These are phyloP conservation scores for Cruciata laevipes DNA, from an alignment of 257 asterid species.

Conservation along the genomic window DNA sequence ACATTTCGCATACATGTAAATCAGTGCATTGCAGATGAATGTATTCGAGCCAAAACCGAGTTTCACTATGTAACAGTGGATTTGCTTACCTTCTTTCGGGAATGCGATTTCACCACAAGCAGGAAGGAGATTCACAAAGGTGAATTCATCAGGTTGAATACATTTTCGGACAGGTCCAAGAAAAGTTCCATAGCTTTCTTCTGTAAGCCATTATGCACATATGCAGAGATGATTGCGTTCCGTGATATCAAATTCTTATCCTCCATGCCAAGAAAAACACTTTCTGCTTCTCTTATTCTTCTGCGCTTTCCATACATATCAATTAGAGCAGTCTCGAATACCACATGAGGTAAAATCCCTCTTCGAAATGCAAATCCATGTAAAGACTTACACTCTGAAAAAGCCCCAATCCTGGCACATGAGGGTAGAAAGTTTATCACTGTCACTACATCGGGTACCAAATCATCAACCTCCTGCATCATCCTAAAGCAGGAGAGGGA, in stretches of 20 bases:
- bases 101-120: constrained; percentile 53
- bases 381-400: constrained; percentile 37
- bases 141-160: constrained; percentile 39
- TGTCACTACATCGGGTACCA: constrained; percentile 47
- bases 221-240: constrained; percentile 53
- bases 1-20: constrained; percentile 57
- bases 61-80: constrained; percentile 38
- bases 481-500: constrained; percentile 35
- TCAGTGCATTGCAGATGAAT: constrained; percentile 35
- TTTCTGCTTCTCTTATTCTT: constrained; percentile 24
- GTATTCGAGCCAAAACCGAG: constrained; percentile 27
- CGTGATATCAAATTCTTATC: constrained; percentile 39
- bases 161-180: constrained; percentile 19
- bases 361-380: constrained; percentile 48
- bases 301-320: constrained; percentile 56
- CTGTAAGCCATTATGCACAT: constrained; percentile 30
- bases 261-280: constrained; percentile 27
- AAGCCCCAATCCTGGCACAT: constrained; percentile 33
- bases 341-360: constrained; percentile 35
- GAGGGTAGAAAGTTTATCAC: constrained; percentile 57
- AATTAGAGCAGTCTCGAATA: constrained; percentile 47
- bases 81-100: constrained; percentile 49
- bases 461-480: constrained; percentile 33
- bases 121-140: constrained; percentile 34
- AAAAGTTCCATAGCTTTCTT: constrained; percentile 38